These are phyloP conservation scores for Effrenium voratum DNA, from an alignment of 73 alveolate species.

Conservation along the genomic window DNA sequence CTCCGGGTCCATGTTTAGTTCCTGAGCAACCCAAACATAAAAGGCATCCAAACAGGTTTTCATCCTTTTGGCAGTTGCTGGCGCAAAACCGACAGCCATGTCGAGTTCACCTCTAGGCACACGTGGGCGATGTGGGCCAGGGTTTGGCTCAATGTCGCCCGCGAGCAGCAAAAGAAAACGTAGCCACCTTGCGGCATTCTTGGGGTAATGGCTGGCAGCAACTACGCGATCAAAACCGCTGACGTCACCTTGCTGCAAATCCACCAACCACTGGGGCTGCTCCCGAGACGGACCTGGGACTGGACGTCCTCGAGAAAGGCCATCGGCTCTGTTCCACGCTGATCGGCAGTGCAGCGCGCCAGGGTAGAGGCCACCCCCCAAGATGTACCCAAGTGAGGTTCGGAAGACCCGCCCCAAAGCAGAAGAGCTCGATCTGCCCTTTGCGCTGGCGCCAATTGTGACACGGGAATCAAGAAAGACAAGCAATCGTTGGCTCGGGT, in stretches of 20 bases:
- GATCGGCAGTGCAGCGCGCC: slow-evolving; percentile 7
- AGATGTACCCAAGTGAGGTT: background rate
- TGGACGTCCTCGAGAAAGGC: background rate
- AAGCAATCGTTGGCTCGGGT: background rate
- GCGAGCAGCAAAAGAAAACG: background rate
- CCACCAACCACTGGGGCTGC: background rate
- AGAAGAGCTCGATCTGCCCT: background rate
- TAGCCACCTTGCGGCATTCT: background rate
- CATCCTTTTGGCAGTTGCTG: background rate
- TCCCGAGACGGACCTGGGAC: background rate
- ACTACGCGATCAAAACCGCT: background rate
- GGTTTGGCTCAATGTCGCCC: slow-evolving; percentile 15
- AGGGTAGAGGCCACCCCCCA: background rate
- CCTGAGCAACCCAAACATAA: background rate
- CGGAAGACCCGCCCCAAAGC: background rate
- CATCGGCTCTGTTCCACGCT: slow-evolving; percentile 2
- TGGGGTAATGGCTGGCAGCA: background rate
- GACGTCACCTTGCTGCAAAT: background rate
- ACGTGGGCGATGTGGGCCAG: background rate
- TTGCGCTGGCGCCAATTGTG: background rate
- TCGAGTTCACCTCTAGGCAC: background rate
- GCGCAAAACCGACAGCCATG: background rate
- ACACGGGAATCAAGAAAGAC: background rate
- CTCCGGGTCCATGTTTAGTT: background rate
- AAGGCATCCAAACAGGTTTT: background rate